Evolutionary conservation across 2,329 filamentous ascomycete species (phyloP).

Genomic region (Fusarium torulosum): DNA sequence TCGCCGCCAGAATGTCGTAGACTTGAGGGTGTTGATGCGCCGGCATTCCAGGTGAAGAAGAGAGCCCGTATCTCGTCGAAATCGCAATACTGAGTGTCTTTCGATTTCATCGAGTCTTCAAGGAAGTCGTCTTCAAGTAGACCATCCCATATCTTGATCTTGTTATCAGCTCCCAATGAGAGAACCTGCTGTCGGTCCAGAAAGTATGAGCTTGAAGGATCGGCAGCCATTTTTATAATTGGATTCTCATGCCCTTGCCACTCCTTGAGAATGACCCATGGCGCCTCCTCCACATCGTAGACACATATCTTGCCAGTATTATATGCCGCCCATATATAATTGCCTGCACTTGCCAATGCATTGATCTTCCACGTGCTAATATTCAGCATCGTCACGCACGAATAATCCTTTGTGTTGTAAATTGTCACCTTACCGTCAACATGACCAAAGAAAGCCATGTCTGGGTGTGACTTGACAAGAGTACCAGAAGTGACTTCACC

Average conservation of each 20-base stretch:
- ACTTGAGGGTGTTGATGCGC: conserved; percentile 90
- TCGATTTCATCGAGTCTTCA: conserved; percentile 87
- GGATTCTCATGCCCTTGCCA: conserved; percentile 92
- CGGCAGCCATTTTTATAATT: conserved; percentile 80
- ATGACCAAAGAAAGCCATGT: conserved; percentile 90
- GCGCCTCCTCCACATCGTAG: conserved; percentile 85
- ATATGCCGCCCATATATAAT: conserved; percentile 91
- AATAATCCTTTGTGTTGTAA: conserved; percentile 83
- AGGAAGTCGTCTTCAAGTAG: conserved; percentile 94
- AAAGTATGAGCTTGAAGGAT: conserved; percentile 86
- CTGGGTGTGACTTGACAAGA: conserved; percentile 77
- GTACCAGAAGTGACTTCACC: conserved; percentile 91
- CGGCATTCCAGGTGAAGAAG: conserved; percentile 96
- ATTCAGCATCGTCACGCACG: conserved; percentile 83
- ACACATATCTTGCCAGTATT: conserved; percentile 95
- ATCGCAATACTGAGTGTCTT: conserved; percentile 84
- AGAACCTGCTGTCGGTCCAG: conserved; percentile 86
- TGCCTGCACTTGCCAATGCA: conserved; percentile 82
- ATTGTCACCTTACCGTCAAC: conserved; percentile 93
- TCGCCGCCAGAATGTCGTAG: conserved; percentile 79
- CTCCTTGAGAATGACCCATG: conserved; percentile 93
- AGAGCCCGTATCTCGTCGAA: conserved; percentile 85
- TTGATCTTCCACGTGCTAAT: conserved; percentile 97
- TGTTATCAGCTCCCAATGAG: conserved; percentile 88
- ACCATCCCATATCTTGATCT: conserved; percentile 89